Base-by-base conservation (phyloP, 768 basidiomycete species). In the Lentinula sp. region DNA sequence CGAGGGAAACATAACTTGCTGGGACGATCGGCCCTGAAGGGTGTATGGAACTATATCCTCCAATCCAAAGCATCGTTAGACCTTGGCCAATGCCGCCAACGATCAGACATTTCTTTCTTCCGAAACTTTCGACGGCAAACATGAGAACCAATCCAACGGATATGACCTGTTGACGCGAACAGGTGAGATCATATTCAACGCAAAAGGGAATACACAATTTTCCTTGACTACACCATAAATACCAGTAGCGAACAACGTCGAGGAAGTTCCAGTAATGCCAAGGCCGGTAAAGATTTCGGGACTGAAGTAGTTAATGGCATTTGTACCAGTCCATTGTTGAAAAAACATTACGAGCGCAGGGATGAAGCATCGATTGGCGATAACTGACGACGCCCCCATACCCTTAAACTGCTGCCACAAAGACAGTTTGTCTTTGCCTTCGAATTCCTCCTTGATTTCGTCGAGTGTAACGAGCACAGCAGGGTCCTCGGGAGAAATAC, bases 251-350 rank as follows among this genome's bases (percentile, higher is more conserved):
- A 84, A 75, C 6, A 84, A 70, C 16, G 72, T 75, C 4, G 79
- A 69, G 6, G 65, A 74, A 28, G 71, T 76, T 3, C 78, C 77
- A 0, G 70, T 73, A 23, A 83, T 76, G 2, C 83, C 83, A 15
- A 84, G 70, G 40, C 69, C 69, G 3, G 75, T 75, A 63, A 84
- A 84, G 62, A 84, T 80, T 43, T 75, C 66, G 0, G 83, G 83
- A 63, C 78, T 78, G 61, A 77, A 84, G 64, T 84, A 84, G 65
- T 82, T 82, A 65, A 84, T 80, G 2, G 80, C 75, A 63, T 84
- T 83, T 11, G 80, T 80, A 13, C 83, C 83, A 0, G 79, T 82
- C 76, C 80, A 80, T 67, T 83, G 75, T 43, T 71, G 70, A 66
- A 76, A 78, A 62, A 80, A 72, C 76, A 81, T 80, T 62, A 80